Evolutionary conservation across 176 grass and related monocot genomes (phyloP), one percentile per base, ranked within the genome.

Genomic region (Oryza officinalis): DNA sequence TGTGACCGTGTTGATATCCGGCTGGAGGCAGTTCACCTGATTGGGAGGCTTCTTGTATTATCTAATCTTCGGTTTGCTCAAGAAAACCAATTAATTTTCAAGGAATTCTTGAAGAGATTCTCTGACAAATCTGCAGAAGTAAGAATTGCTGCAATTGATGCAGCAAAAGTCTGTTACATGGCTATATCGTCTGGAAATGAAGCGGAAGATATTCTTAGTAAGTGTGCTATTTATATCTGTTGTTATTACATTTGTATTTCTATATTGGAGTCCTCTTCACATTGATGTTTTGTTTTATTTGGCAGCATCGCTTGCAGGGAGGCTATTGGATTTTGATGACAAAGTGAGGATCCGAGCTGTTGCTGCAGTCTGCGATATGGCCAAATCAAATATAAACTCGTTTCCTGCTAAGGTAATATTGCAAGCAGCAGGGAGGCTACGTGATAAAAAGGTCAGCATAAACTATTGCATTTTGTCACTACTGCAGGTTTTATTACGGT

Each of bases 261-360:
- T 71, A 27, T 77, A 45, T 79, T 67, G 67, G 38, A 18, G 61
- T 65, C 67, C 72, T 78, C 82, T 88, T 64, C 54, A 76, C 74
- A 59, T 65, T 88, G 35, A 73, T 65, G 5, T 90, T 78, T 77
- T 76, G 40, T 87, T 80, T 59, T 5, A 8, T 65, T 65, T 84
- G 71, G 43, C 85, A 98, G 96, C 76, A 77, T 90, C 89, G 43
- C 85, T 98, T 81, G 87, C 90, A 88, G 83, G 85, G 66, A 93
- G 96, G 85, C 72, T 98, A 86, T 70, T 95, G 68, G 96, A 98
- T 90, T 88, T 87, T 89, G 96, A 98, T 85, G 96, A 95, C 65
- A 98, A 98, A 91, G 96, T 92, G 77, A 93, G 93, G 89, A 85
- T 88, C 63, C 85, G 87, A 88, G 96, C 93, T 89, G 96, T 94